Evolutionary conservation across 2,329 filamentous ascomycete genomes (phyloP), one percentile per base, ranked within the genome.

Genomic region (Botrytis hyacinthi): DNA sequence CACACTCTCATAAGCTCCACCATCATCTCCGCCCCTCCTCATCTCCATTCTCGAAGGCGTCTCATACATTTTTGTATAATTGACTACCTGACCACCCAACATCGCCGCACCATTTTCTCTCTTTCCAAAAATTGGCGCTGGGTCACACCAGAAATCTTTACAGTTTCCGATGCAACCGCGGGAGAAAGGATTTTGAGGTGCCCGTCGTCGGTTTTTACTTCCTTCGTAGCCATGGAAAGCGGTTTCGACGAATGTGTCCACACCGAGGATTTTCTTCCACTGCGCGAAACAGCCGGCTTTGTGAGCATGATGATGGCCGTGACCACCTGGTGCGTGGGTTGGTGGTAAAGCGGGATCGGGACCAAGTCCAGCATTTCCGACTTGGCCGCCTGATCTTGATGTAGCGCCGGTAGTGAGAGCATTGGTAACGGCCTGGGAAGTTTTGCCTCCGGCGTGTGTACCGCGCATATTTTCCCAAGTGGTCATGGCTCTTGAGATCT

Each of bases 391-490:
- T 20, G 93, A 92, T 75, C 87, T 81, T 5, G 87, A 87, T 5
- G 87, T 87, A 59, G 87, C 86, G 20, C 90, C 89, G 1, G 94
- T 93, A 1, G 94, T 91, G 79, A 97, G 90, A 71, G 93, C 92
- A 0, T 91, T 90, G 10, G 90, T 90, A 46, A 95, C 84, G 1
- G 90, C 89, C 75, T 88, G 87, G 37, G 84, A 85, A 74, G 83
- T 84, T 71, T 84, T 85, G 75, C 85, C 84, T 57, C 85, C 86
- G 71, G 85, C 82, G 73, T 90, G 87, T 75, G 94, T 87, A 69
- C 93, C 92, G 76, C 91, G 91, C 95, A 99, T 98, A 82, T 95
- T 97, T 83, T 99, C 96, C 83, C 93, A 98, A 0, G 96, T 99
- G 1, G 96, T 99, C 86, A 97, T 92, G 73, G 95, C 97, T 75